Percentiles rank a stretch among this genome's conserved stretches.
phyloP scores from a whole-genome alignment of 1,139 yeast species.

The Candida tetrigidarum region DNA sequence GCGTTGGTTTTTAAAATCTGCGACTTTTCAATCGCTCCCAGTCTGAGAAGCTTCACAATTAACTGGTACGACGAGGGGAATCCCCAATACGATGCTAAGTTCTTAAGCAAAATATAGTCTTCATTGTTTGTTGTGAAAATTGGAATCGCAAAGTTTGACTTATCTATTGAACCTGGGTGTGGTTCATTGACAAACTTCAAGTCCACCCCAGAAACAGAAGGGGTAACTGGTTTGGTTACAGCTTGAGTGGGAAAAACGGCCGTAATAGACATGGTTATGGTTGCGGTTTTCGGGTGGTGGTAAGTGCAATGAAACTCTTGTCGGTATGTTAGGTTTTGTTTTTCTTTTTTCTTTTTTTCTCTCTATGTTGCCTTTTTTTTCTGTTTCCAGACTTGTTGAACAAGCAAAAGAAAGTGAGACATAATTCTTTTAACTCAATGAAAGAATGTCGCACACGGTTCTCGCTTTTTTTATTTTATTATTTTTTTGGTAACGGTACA shows the following conservation, averaged over 20 bases:
- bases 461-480: not conserved
- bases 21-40: constrained; percentile 23
- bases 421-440: not conserved
- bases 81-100: constrained; percentile 41
- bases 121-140: constrained; percentile 12
- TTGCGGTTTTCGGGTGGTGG: too few species aligned
- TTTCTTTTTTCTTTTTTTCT: not conserved
- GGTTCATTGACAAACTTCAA: constrained; percentile 1
- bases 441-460: not conserved
- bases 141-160: constrained; percentile 15
- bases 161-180: constrained; percentile 5
- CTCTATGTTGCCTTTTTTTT: not conserved
- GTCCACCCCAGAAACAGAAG: not conserved
- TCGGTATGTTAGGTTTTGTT: not conserved
- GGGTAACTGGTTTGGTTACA: not conserved
- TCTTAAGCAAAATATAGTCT: constrained; percentile 32
- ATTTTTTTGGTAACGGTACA: constrained; percentile 7
- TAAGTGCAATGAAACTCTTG: too few species aligned
- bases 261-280: not conserved
- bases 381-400: not conserved
- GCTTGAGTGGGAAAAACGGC: not conserved
- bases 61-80: constrained; percentile 51
- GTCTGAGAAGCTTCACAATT: constrained; percentile 30
- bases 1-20: constrained; percentile 26
- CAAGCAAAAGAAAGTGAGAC: not conserved